phyloP scores from a whole-genome alignment of 352 stramenopile genomes.

The Pythium plurisporium region DNA sequence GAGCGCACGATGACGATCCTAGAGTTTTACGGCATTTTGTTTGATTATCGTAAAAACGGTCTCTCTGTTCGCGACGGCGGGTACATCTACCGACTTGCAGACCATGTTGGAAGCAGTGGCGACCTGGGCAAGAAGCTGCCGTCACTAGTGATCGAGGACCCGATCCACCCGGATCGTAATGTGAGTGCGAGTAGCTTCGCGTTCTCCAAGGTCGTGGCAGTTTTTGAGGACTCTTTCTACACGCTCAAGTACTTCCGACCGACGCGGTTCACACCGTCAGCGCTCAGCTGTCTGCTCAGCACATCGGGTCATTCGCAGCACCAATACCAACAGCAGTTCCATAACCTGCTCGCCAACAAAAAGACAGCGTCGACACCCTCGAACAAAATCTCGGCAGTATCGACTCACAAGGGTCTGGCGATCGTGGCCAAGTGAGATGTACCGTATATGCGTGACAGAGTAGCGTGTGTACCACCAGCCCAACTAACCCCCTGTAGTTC shows the following conservation, averaged over 20 bases:
- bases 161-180: slow-evolving; percentile 85
- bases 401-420: background rate
- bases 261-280: slow-evolving; percentile 70
- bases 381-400: background rate
- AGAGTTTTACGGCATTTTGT: slow-evolving; percentile 84
- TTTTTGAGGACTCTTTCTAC: slow-evolving; percentile 86
- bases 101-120: slow-evolving; percentile 30
- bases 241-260: slow-evolving; percentile 79
- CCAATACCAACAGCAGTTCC: slow-evolving; percentile 20
- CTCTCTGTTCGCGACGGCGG: slow-evolving; percentile 80
- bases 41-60: slow-evolving; percentile 82
- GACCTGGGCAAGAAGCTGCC: slow-evolving; percentile 49
- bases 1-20: slow-evolving; percentile 74
- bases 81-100: slow-evolving; percentile 80
- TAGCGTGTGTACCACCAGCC: slow-evolving; percentile 7
- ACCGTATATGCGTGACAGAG: background rate
- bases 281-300: slow-evolving; percentile 75
- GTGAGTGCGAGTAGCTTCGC: slow-evolving; percentile 85
- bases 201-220: slow-evolving; percentile 75
- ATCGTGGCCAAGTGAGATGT: slow-evolving; percentile 15
- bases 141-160: slow-evolving; percentile 83
- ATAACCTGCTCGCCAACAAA: slow-evolving; percentile 12
- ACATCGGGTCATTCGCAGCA: slow-evolving; percentile 47
- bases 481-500: slow-evolving; percentile 14
- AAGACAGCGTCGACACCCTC: background rate